phyloP scores from a whole-genome alignment of 495 filamentous ascomycete species.

The Talaromyces trachyspermus region DNA sequence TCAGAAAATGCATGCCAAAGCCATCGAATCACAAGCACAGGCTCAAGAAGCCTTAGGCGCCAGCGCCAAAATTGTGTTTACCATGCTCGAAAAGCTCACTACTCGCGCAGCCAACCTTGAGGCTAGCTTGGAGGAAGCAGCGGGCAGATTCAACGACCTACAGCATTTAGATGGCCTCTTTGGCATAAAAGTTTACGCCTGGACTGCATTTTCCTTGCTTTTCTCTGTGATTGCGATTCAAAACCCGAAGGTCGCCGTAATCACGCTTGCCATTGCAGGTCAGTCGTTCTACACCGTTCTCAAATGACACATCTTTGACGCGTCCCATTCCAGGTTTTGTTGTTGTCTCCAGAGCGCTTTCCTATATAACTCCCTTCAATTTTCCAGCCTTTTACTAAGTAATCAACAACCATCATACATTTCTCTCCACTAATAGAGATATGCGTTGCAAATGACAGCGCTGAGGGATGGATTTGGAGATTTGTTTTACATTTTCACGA shows the following conservation, averaged over 20 bases:
- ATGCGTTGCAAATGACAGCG: too few relatives aligned
- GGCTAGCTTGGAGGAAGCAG: conserved; percentile 31
- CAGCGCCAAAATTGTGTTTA: conserved; percentile 28
- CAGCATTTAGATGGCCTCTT: conserved; percentile 17
- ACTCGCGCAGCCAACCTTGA: conserved; percentile 34
- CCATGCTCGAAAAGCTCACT: conserved; percentile 31
- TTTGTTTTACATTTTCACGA: background rate
- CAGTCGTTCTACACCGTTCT: background rate
- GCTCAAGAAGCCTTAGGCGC: conserved; percentile 27
- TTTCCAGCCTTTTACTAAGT: background rate
- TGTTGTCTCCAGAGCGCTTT: background rate
- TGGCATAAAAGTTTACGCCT: conserved; percentile 14
- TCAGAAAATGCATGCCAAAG: conserved; percentile 32
- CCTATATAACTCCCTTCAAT: background rate
- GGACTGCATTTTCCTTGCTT: conserved; percentile 20
- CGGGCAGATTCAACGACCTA: conserved; percentile 23
- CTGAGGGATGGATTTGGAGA: too few relatives aligned
- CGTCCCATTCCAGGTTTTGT: background rate
- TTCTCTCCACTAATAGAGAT: too few relatives aligned
- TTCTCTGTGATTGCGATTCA: conserved; percentile 19
- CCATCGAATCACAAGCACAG: conserved; percentile 23
- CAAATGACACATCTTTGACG: background rate
- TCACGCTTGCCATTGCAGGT: background rate
- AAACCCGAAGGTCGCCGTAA: conserved; percentile 12
- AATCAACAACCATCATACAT: background rate